Evolutionary conservation across 257 asterid species (phyloP).

Genomic region (Solanum appendiculatum): DNA sequence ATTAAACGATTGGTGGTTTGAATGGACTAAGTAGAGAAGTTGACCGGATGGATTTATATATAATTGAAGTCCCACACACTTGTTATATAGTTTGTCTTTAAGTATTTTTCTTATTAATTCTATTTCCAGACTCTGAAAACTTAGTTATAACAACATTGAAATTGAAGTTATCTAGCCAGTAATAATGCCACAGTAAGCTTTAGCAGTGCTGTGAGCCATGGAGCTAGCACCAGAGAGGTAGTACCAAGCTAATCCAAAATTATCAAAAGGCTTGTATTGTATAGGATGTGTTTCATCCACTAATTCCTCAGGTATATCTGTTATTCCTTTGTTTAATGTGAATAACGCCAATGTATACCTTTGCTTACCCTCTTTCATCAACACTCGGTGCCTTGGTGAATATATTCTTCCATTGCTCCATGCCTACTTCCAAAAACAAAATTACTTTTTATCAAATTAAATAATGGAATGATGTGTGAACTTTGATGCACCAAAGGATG

Average conservation of each 20-base stretch:
- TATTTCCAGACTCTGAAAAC: background rate
- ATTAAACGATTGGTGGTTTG: background rate
- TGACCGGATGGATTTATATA: background rate
- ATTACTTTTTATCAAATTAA: background rate
- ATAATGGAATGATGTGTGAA: background rate
- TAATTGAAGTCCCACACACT: background rate
- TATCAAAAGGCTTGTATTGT: slow-evolving; percentile 37
- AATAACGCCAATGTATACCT: slow-evolving; percentile 41
- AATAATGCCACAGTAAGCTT: slow-evolving; percentile 2
- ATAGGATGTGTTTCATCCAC: slow-evolving; percentile 47
- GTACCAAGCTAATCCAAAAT: slow-evolving; percentile 32
- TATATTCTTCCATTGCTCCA: slow-evolving; percentile 66
- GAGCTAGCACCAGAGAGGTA: background rate
- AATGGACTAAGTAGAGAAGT: background rate
- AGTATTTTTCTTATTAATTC: background rate
- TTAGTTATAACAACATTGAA: background rate
- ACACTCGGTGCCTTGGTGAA: slow-evolving; percentile 43
- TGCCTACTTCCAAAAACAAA: slow-evolving; percentile 22
- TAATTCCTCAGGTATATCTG: slow-evolving; percentile 37
- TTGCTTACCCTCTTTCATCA: slow-evolving; percentile 25
- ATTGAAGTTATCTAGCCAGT: background rate
- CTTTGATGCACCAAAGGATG: background rate
- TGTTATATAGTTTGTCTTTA: background rate
- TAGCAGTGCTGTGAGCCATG: background rate
- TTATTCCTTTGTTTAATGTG: slow-evolving; percentile 40